These are phyloP conservation scores for Amphicarpaea edgeworthii DNA, from an alignment of 306 rosid species.

Conservation along the genomic window DNA sequence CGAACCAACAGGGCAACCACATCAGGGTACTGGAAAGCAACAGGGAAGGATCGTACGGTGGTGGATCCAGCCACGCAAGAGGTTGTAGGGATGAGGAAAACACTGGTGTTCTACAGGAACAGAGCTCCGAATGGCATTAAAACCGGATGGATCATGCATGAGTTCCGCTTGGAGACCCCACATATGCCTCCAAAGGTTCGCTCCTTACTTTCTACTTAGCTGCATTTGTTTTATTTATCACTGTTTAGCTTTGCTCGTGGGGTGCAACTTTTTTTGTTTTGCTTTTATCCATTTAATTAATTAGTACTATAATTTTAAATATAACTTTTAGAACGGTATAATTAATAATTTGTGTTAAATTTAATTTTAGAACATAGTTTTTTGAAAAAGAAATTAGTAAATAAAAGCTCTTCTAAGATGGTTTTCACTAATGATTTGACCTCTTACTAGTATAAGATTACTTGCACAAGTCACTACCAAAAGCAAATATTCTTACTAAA, in stretches of 20 bases:
- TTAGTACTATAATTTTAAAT: not conserved
- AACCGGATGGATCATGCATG: conserved; percentile 99
- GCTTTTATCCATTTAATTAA: not conserved
- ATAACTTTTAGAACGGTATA: not conserved
- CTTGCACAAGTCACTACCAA: not conserved
- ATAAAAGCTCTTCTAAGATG: not conserved
- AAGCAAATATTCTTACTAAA: not conserved
- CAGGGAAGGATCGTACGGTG: conserved; percentile 94
- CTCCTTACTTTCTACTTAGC: conserved; percentile 6
- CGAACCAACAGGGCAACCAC: conserved; percentile 87
- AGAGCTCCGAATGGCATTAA: conserved; percentile 97
- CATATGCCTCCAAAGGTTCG: conserved; percentile 96
- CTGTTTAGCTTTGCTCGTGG: not conserved
- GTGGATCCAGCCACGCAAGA: conserved; percentile 66
- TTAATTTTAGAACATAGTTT: not conserved
- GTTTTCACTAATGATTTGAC: not conserved
- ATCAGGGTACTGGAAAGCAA: conserved; percentile 96
- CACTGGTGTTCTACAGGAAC: conserved; percentile 87
- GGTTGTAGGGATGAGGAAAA: conserved; percentile 94
- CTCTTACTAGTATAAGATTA: not conserved
- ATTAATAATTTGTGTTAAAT: not conserved
- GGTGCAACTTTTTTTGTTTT: not conserved
- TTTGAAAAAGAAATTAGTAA: too few relatives aligned
- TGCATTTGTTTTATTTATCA: not conserved
- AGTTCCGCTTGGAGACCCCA: conserved; percentile 94